These are phyloP conservation scores for Termitomyces sp. DNA, from an alignment of 768 basidiomycete genomes.

Conservation along the genomic window DNA sequence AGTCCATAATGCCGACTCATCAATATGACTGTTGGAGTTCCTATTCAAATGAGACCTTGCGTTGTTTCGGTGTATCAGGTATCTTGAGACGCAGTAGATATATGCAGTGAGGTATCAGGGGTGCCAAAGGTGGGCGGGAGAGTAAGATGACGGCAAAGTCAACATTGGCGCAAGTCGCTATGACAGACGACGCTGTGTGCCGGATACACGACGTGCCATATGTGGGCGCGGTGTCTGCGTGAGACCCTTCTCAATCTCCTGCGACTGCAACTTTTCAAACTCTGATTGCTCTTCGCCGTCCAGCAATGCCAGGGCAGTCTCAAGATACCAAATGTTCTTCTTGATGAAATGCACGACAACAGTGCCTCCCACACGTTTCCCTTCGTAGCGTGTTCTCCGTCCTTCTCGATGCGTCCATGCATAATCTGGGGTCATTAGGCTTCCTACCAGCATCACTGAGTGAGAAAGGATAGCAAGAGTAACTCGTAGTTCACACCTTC, in stretches of 20 bases:
- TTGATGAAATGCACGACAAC: conserved; percentile 97
- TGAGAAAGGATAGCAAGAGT: background rate
- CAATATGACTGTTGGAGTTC: background rate
- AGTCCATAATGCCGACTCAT: conserved; percentile 1
- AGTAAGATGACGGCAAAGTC: background rate
- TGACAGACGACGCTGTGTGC: conserved; percentile 2
- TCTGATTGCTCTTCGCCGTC: conserved; percentile 73
- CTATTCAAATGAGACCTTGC: background rate
- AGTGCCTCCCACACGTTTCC: conserved; percentile 81
- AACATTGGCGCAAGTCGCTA: background rate
- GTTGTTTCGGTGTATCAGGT: conserved; percentile 5
- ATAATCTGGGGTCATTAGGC: conserved; percentile 51
- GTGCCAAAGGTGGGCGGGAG: background rate
- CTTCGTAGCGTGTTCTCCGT: conserved; percentile 55
- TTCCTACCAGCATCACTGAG: conserved; percentile 32
- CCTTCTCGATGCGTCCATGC: conserved; percentile 77
- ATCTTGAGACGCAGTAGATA: background rate
- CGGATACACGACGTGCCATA: background rate
- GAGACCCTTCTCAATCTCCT: conserved; percentile 17
- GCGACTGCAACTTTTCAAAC: conserved; percentile 34
- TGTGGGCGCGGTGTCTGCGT: conserved; percentile 9
- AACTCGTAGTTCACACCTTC: conserved; percentile 44
- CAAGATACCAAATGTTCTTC: conserved; percentile 94
- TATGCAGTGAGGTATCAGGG: background rate
- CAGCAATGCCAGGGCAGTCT: conserved; percentile 85